Evolutionary conservation across 495 filamentous ascomycete species (phyloP), one percentile per base, ranked within the genome.

Genomic region (Hypoxylon perforatum): DNA sequence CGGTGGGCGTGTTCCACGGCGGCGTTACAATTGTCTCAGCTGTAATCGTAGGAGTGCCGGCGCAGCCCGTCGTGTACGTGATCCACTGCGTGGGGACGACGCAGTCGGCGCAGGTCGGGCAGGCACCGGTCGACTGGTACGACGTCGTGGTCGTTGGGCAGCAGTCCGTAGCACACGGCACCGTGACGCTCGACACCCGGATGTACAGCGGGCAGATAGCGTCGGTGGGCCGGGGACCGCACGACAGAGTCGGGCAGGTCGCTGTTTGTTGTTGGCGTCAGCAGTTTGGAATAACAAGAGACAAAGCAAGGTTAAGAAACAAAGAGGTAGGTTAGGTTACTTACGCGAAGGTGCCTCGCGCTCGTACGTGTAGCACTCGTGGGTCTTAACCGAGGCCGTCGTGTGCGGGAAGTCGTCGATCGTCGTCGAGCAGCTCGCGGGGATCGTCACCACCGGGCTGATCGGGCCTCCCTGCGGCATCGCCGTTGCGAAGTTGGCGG

Each of bases 101-200:
- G 63, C 79, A 81, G 7, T 53, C 23, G 10, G 57, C 52, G 63
- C 78, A 79, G 33, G 57, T 70, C 22, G 73, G 69, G 68, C 77
- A 79, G 14, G 60, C 38, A 12, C 49, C 69, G 15, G 23, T 58
- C 11, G 71, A 73, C 18, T 71, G 66, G 30, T 70, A 76, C 41
- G 57, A 51, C 15, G 77, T 80, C 25, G 72, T 47, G 1, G 78
- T 81, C 8, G 51, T 67, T 15, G 78, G 75, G 70, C 79, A 81
- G 68, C 77, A 80, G 61, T 76, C 71, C 22, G 74, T 78, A 23
- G 76, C 61, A 69, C 77, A 80, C n/a, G 77, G 77, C 2, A 78
- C 69, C 11, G 70, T 60, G 0, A 66, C 49, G 50, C 63, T 74
- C 10, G 71, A 75, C 17, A 74, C 57, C 63, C 50, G 61, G 57